These are phyloP conservation scores for Madurella fahalii DNA, from an alignment of 2,329 filamentous ascomycete species.

Conservation along the genomic window DNA sequence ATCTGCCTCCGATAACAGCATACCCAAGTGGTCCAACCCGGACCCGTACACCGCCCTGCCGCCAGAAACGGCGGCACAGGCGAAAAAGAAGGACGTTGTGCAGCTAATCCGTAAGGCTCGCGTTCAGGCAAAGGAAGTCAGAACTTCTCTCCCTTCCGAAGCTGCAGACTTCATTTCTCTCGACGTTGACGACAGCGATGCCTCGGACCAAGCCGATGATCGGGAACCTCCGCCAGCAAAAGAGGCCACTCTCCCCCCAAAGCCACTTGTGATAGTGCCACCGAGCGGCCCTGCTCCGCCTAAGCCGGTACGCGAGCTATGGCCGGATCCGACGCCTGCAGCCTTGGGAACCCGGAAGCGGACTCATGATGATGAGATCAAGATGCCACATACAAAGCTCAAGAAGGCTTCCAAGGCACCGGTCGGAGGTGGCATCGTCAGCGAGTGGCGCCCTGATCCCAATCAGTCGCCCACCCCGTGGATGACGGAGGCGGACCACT, in stretches of 20 bases:
- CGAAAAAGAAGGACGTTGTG: constrained; percentile 82
- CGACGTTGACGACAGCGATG: constrained; percentile 59
- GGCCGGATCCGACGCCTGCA: constrained; percentile 35
- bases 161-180: constrained; percentile 88
- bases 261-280: constrained; percentile 18
- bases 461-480: constrained; percentile 57
- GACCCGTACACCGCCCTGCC: constrained; percentile 89
- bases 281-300: constrained; percentile 5
- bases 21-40: constrained; percentile 89
- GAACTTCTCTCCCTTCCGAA: constrained; percentile 50
- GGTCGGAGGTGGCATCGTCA: constrained; percentile 46
- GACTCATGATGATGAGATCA: constrained; percentile 65
- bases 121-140: constrained; percentile 48
- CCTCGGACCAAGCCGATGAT: constrained; percentile 30
- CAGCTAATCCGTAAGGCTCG: constrained; percentile 89
- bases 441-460: constrained; percentile 47
- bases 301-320: constrained; percentile 21
- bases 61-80: constrained; percentile 62
- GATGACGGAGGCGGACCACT: constrained; percentile 50
- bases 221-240: neutral
- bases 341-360: constrained; percentile 68
- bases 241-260: neutral
- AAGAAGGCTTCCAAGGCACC: constrained; percentile 50
- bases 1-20: constrained; percentile 39
- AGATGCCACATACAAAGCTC: constrained; percentile 50